phyloP scores from a whole-genome alignment of 179 eudicot species.

The Silene coronaria region DNA sequence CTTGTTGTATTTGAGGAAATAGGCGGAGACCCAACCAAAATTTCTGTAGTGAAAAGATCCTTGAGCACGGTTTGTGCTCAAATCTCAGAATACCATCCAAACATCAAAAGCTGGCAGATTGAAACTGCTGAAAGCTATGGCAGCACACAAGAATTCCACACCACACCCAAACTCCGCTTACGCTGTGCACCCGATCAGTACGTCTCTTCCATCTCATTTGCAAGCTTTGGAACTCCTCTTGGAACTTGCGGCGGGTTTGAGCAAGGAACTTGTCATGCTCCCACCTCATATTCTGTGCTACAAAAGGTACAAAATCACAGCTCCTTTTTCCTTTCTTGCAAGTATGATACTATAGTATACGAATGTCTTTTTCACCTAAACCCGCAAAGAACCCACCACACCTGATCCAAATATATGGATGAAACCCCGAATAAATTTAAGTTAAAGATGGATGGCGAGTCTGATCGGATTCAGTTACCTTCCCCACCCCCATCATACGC shows the following conservation, averaged over 20 bases:
- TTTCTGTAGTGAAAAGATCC: constrained; percentile 66
- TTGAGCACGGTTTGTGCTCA: constrained; percentile 67
- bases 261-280: constrained; percentile 88
- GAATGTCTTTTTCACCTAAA: background rate
- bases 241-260: constrained; percentile 82
- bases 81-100: constrained; percentile 74
- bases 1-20: constrained; percentile 87
- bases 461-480: background rate
- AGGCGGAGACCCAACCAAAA: constrained; percentile 82
- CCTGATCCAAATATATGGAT: background rate
- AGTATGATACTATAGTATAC: background rate
- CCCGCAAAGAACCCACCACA: background rate
- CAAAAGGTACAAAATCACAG: constrained; percentile 49
- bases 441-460: background rate
- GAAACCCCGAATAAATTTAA: background rate
- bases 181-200: constrained; percentile 57
- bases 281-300: constrained; percentile 54
- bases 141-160: constrained; percentile 47
- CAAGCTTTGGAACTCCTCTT: constrained; percentile 85
- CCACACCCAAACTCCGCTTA: constrained; percentile 62
- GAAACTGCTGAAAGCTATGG: constrained; percentile 34
- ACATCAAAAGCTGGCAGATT: constrained; percentile 59
- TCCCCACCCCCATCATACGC: background rate
- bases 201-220: constrained; percentile 78
- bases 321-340: background rate